These are phyloP conservation scores for Lasiosphaeriaceae sp. DNA, from an alignment of 495 filamentous ascomycete genomes.

Conservation along the genomic window DNA sequence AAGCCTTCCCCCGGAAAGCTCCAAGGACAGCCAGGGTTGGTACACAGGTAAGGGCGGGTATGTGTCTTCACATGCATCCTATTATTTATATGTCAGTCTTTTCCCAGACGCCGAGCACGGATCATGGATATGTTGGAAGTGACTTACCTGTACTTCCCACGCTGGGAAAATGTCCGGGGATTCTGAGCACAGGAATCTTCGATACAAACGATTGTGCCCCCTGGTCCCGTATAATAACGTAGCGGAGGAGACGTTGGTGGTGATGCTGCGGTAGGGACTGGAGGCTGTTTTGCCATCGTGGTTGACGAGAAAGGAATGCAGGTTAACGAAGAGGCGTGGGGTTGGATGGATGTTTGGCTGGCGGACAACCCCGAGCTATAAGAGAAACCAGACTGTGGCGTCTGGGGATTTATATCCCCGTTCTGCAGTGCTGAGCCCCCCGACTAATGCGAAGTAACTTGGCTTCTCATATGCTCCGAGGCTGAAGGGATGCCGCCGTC, in stretches of 20 bases:
- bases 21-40: not conserved
- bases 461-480: conserved; percentile 6
- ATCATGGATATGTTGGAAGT: not conserved
- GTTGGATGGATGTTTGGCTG: not conserved
- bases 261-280: not conserved
- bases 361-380: not conserved
- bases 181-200: conserved; percentile 1
- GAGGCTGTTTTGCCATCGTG: not conserved
- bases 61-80: not conserved
- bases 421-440: not conserved
- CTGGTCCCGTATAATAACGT: not conserved
- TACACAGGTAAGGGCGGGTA: not conserved
- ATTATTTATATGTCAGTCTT: not conserved
- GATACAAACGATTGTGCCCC: not conserved
- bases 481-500: not conserved
- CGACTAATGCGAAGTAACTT: conserved; percentile 7
- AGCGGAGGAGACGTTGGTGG: not conserved
- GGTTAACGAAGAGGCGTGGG: not conserved
- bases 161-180: not conserved
- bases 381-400: conserved; percentile 6
- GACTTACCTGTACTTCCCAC: conserved; percentile 1
- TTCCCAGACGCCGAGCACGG: not conserved
- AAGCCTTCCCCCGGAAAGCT: not conserved
- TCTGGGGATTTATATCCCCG: not conserved
- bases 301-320: not conserved